Percentiles rank a stretch among this genome's conserved stretches.
Evolutionary conservation across 2,329 filamentous ascomycete species (phyloP).

Genomic region (Botrytis galanthina): DNA sequence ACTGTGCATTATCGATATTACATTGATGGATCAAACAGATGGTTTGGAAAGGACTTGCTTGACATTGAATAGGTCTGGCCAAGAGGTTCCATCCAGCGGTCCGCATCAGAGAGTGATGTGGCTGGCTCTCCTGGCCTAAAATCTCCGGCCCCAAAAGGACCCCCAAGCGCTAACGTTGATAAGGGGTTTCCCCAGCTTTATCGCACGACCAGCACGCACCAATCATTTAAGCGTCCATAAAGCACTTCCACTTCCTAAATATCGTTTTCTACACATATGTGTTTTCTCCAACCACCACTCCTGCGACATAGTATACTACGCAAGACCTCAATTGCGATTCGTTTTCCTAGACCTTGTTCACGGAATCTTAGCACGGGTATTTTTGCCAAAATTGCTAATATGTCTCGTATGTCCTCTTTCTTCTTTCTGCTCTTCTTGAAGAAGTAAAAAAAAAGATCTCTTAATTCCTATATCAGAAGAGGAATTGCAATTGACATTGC

Average conservation of each 20-base stretch:
- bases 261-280: constrained; percentile 16
- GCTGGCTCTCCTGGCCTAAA: neutral
- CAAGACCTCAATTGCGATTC: neutral
- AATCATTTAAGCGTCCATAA: neutral
- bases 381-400: neutral
- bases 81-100: neutral
- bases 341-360: neutral
- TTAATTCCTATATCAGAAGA: neutral
- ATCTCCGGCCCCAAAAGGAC: neutral
- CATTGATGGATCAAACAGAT: neutral
- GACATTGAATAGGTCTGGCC: neutral
- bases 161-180: constrained; percentile 5
- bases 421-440: neutral
- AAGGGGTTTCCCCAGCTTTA: constrained; percentile 17
- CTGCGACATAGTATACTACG: constrained; percentile 5
- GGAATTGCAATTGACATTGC: neutral
- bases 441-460: neutral
- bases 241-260: neutral
- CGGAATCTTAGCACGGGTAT: too few species aligned
- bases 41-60: neutral
- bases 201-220: constrained; percentile 3
- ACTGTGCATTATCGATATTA: neutral
- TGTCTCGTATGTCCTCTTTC: constrained; percentile 31
- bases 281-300: constrained; percentile 13
- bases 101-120: neutral